A percentile compares a stretch with the other conserved stretches of the same genome.
These are phyloP conservation scores for Hyaloscypha variabilis DNA, from an alignment of 495 filamentous ascomycete genomes.

Conservation along the genomic window DNA sequence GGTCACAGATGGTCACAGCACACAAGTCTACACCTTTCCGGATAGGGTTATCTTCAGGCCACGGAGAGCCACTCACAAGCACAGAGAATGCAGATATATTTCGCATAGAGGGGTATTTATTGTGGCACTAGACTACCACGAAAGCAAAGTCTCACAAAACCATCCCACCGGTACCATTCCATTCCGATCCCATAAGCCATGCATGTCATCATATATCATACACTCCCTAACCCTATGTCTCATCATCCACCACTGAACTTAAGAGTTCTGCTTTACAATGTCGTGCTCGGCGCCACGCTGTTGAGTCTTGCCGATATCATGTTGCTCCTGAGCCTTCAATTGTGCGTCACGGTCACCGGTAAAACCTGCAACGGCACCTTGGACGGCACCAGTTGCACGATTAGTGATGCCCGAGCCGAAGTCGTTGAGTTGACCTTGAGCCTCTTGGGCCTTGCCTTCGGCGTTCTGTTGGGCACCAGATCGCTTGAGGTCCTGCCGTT, in stretches of 20 bases:
- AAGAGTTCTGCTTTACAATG: slow-evolving; percentile 67
- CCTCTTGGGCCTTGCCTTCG: slow-evolving; percentile 79
- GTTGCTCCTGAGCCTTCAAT: slow-evolving; percentile 61
- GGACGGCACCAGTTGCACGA: slow-evolving; percentile 72
- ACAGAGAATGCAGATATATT: background rate
- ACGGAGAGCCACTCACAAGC: background rate
- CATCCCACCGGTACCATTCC: background rate
- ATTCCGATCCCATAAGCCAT: slow-evolving; percentile 7
- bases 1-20: too few relatives aligned
- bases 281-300: slow-evolving; percentile 86
- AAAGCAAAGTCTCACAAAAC: slow-evolving; percentile 3
- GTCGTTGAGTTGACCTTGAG: slow-evolving; percentile 81
- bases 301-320: slow-evolving; percentile 84
- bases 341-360: slow-evolving; percentile 71
- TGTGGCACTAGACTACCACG: slow-evolving; percentile 5
- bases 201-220: slow-evolving; percentile 12
- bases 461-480: slow-evolving; percentile 77
- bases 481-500: slow-evolving; percentile 60
- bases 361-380: slow-evolving; percentile 66
- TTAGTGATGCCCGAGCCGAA: slow-evolving; percentile 70
- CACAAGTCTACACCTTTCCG: too few relatives aligned
- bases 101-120: slow-evolving; percentile 14
- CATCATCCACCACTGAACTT: slow-evolving; percentile 6
- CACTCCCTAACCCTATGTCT: slow-evolving; percentile 6
- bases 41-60: too few relatives aligned